Percentiles rank a stretch among this genome's conserved stretches.
Conservation (phyloP, 2,329 filamentous ascomycete species). For the Aspergillus amoenus region DNA sequence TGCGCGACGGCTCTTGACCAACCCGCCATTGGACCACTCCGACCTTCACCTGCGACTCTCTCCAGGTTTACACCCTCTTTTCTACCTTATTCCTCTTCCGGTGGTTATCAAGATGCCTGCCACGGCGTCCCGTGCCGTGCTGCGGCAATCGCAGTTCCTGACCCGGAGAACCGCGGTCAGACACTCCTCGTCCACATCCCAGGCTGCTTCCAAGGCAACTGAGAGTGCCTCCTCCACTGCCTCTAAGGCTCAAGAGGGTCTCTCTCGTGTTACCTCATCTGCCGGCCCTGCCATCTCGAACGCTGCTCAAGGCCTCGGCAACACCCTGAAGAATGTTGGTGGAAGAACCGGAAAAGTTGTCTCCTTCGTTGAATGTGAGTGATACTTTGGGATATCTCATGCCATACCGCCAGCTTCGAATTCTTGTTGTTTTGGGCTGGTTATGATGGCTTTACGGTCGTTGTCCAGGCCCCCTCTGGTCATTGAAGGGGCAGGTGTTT, state of each 20-base stretch:
- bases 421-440: neutral
- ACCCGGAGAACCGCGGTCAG: slow-evolving; percentile 47
- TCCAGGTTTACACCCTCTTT: slow-evolving; percentile 28
- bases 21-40: slow-evolving; percentile 42
- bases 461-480: neutral
- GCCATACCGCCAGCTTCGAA: neutral
- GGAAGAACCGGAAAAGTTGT: slow-evolving; percentile 79
- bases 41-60: slow-evolving; percentile 32
- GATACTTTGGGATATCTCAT: slow-evolving; percentile 8
- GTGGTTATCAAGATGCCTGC: slow-evolving; percentile 43
- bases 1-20: slow-evolving; percentile 34
- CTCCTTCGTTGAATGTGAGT: slow-evolving; percentile 81
- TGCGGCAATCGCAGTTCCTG: slow-evolving; percentile 50
- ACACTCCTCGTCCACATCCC: slow-evolving; percentile 48
- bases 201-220: slow-evolving; percentile 47
- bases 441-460: neutral
- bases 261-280: slow-evolving; percentile 76
- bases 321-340: slow-evolving; percentile 72
- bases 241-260: slow-evolving; percentile 74
- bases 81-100: slow-evolving; percentile 25
- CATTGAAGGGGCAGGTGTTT: slow-evolving; percentile 4
- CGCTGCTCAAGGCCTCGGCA: slow-evolving; percentile 66
- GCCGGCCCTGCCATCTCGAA: slow-evolving; percentile 75
- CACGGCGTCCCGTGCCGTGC: slow-evolving; percentile 44
- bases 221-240: slow-evolving; percentile 42